These are phyloP conservation scores for Solanum neorickii DNA, from an alignment of 257 asterid genomes.

Conservation along the genomic window DNA sequence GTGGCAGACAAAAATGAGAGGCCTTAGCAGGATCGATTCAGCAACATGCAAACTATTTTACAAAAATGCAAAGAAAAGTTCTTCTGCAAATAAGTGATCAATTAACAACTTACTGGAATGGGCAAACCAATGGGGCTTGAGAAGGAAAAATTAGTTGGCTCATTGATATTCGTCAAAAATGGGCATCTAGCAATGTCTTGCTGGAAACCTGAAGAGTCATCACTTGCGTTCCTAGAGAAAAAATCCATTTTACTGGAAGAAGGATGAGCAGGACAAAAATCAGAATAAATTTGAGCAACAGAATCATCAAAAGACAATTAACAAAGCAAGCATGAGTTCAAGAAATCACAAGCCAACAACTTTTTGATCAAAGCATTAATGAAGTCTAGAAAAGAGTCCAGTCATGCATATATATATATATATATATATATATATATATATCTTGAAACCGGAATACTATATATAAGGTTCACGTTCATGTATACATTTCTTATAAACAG, in stretches of 20 bases:
- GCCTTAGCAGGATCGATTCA: not conserved
- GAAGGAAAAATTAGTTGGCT: constrained; percentile 83
- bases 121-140: constrained; percentile 46
- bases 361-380: not conserved
- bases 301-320: not conserved
- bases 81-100: not conserved
- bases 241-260: constrained; percentile 47
- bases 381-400: not conserved
- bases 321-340: not conserved
- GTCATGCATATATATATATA: not conserved
- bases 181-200: constrained; percentile 71
- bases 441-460: not conserved
- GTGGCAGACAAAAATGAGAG: not conserved
- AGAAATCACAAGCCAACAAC: not conserved
- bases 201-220: constrained; percentile 40
- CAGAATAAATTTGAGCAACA: not conserved
- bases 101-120: constrained; percentile 38
- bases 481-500: not conserved
- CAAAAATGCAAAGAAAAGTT: not conserved
- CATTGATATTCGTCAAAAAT: constrained; percentile 80
- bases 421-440: too few species aligned
- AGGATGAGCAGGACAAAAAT: constrained; percentile 32
- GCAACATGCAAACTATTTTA: not conserved
- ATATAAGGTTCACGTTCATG: not conserved
- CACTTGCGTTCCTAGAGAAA: constrained; percentile 37